Evolutionary conservation across 140 eudicot species (phyloP).

Genomic region (Cichorium intybus): DNA sequence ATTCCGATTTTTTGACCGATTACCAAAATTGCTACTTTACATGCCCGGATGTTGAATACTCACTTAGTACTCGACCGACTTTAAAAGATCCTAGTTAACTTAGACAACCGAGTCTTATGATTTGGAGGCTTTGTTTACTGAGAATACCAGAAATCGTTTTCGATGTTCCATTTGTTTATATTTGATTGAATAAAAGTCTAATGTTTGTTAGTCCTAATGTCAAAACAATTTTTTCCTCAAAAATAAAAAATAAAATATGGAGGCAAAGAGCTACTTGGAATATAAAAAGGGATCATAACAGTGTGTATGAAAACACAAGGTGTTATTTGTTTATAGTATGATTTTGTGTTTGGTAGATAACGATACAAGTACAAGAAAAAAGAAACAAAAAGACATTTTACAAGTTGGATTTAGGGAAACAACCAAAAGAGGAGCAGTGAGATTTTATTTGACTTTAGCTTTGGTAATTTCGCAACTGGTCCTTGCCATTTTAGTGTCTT

Average conservation of each 20-base stretch:
- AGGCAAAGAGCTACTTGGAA: background rate
- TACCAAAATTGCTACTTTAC: too few species aligned
- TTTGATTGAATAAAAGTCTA: background rate
- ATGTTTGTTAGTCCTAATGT: background rate
- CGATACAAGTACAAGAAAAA: slow-evolving; percentile 32
- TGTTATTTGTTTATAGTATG: slow-evolving; percentile 19
- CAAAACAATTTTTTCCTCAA: background rate
- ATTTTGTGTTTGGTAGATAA: background rate
- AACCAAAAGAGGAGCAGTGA: slow-evolving; percentile 40
- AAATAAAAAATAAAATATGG: background rate
- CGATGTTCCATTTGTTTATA: background rate
- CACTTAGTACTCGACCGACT: too few species aligned
- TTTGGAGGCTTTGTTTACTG: too few species aligned
- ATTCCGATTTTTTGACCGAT: too few species aligned
- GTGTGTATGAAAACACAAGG: background rate
- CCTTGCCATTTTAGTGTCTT: slow-evolving; percentile 40
- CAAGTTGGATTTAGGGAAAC: slow-evolving; percentile 33
- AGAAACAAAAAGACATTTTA: slow-evolving; percentile 23
- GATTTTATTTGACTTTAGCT: slow-evolving; percentile 49
- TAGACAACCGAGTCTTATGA: too few species aligned
- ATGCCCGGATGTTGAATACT: too few species aligned
- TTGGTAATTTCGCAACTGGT: slow-evolving; percentile 37
- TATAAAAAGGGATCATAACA: slow-evolving; percentile 9
- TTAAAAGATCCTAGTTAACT: too few species aligned
- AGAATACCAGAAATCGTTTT: too few species aligned